Conservation (phyloP, 192 early-diverging fungal genomes). For the Coemansia erecta region DNA sequence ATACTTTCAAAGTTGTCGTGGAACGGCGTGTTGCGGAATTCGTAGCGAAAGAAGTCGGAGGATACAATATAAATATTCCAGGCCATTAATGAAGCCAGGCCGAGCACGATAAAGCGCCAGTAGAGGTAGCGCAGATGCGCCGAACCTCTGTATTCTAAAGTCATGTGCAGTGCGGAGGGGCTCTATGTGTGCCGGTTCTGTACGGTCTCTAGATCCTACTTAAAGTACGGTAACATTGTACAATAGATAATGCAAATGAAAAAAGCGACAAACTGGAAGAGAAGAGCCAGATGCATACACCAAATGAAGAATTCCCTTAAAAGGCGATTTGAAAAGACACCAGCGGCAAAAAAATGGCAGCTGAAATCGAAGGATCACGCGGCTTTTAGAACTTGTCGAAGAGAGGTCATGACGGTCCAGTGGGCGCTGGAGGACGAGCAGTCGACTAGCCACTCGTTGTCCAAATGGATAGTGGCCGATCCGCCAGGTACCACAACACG, state of each 20-base stretch:
- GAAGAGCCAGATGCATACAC: neutral
- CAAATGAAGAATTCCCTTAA: too few species aligned
- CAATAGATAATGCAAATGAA: neutral
- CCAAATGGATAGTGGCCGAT: constrained; percentile 36
- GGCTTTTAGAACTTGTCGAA: constrained; percentile 29
- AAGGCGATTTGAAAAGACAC: too few species aligned
- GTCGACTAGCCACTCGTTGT: constrained; percentile 38
- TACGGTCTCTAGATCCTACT: too few species aligned
- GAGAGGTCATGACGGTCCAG: constrained; percentile 43
- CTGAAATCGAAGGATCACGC: neutral
- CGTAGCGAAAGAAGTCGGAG: constrained; percentile 65
- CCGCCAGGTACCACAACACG: constrained; percentile 36
- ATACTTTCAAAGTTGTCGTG: constrained; percentile 72
- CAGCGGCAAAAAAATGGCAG: neutral
- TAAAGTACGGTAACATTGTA: neutral
- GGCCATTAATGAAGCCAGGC: constrained; percentile 68
- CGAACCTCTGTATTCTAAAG: too few species aligned
- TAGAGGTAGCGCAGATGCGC: constrained; percentile 27
- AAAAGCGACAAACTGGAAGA: too few species aligned
- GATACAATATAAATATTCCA: constrained; percentile 82
- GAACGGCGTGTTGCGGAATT: constrained; percentile 60
- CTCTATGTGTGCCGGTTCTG: too few species aligned
- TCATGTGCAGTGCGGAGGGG: too few species aligned
- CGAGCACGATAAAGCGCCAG: constrained; percentile 64
- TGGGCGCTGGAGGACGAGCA: constrained; percentile 40